Base-by-base conservation (phyloP, 169 alveolate species). In the Eimeria maxima region DNA sequence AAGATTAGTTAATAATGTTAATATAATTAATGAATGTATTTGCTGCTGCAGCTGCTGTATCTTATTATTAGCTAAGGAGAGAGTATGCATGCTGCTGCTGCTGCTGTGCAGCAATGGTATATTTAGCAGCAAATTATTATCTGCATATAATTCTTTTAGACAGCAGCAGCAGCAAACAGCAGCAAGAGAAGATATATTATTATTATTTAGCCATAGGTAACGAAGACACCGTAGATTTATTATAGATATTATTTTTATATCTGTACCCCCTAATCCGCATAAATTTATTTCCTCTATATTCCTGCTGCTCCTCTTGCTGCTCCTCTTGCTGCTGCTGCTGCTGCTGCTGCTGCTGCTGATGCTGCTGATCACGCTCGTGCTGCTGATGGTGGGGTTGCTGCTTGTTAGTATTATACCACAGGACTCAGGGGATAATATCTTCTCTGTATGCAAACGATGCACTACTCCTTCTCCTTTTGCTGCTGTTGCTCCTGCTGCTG, bases 91-190 rank as follows among this genome's bases (percentile, higher is more conserved):
- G 65, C 69, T 78, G 67, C 27, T 45, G 20, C 89, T 44, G 67
- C 89, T 78, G 87, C 89, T 24, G 89, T 20, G 16, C 27, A 78
- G 67, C 20, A n/a, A n/a, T 4, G 89, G 89, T 2, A 45, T n/a
- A 18, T 42, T 50, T 8, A 44, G 16, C 8, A 78, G 89, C 44
- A 45, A 16, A 53, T 78, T 78, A 44, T 16, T 14, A 10, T 78
- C 89, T 18, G 89, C 89, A 22, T 42, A 78, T 0, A 78, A 20
- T 38, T 78, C 89, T 22, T 78, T 78, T 16, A 78, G n/a, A 44
- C 65, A 38, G 24, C 89, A 38, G 67, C 89, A 78, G 29, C n/a
- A 27, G 47, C 69, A 38, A 6, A 78, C 7, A 11, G 69, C 22
- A 45, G 65, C 4, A 13, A 78, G 38, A n/a, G 65, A 45, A 13